Evolutionary conservation across 257 asterid species (phyloP).

Genomic region (Scutellaria baicalensis): DNA sequence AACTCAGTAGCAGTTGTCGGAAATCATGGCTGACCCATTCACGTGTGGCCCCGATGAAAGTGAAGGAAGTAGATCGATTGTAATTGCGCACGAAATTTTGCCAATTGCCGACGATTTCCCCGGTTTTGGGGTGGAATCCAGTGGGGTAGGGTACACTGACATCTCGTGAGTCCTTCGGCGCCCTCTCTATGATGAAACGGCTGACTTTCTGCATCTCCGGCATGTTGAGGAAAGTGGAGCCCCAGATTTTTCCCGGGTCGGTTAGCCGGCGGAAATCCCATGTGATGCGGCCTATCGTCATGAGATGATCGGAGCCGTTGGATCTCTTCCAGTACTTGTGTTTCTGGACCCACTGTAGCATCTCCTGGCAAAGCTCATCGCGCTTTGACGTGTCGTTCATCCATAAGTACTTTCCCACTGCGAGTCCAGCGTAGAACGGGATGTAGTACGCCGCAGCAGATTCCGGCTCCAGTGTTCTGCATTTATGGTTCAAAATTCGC

Average conservation of each 20-base stretch:
- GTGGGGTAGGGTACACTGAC: constrained; percentile 42
- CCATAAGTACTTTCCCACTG: constrained; percentile 52
- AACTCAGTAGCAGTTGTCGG: constrained; percentile 18
- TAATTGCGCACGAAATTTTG: constrained; percentile 16
- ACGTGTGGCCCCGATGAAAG: constrained; percentile 34
- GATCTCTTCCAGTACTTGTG: constrained; percentile 25
- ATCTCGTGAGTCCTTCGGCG: constrained; percentile 25
- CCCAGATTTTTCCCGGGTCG: constrained; percentile 43
- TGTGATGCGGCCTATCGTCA: constrained; percentile 42
- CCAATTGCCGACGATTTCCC: constrained; percentile 18
- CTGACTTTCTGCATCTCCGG: constrained; percentile 41
- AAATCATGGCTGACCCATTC: constrained; percentile 25
- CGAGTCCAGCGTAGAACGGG: constrained; percentile 66
- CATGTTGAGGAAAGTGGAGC: constrained; percentile 47
- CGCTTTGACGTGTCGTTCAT: constrained; percentile 37
- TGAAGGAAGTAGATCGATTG: constrained; percentile 24
- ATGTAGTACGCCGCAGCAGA: constrained; percentile 56
- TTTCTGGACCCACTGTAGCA: constrained; percentile 39
- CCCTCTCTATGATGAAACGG: constrained; percentile 39
- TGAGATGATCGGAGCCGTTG: constrained; percentile 61
- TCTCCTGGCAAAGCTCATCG: constrained; percentile 31
- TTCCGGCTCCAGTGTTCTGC: constrained; percentile 39
- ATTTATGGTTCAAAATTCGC: constrained; percentile 32
- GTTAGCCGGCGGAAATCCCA: constrained; percentile 66
- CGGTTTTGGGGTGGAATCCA: constrained; percentile 34